Percentiles rank a stretch among this genome's conserved stretches.
Conservation (phyloP, 257 asterid genomes). For the Solanum tacnaense region DNA sequence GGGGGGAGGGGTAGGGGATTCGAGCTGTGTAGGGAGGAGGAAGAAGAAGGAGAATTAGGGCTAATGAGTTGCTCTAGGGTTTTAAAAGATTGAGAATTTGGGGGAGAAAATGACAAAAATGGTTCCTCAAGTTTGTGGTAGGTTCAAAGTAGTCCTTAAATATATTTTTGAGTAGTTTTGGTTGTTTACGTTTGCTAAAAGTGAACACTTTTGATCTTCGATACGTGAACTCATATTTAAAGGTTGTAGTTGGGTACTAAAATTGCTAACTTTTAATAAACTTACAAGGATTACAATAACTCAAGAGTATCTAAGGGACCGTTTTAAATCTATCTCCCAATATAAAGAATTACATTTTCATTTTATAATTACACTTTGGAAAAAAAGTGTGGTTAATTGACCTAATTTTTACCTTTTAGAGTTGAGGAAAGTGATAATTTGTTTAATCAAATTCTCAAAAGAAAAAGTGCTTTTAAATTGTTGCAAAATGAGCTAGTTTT, state of each 20-base stretch:
- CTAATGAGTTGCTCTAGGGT: background rate
- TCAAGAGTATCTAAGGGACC: background rate
- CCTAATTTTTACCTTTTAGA: background rate
- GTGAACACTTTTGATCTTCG: background rate
- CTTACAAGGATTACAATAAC: background rate
- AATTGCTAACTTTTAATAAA: background rate
- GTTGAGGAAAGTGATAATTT: background rate
- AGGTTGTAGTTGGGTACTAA: background rate
- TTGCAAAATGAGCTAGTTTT: background rate
- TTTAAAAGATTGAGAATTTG: background rate
- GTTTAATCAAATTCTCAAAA: background rate
- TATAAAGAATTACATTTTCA: background rate
- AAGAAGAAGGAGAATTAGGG: slow-evolving; percentile 10
- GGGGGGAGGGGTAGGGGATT: background rate
- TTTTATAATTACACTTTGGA: background rate
- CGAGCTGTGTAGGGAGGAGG: background rate
- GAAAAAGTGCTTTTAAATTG: background rate
- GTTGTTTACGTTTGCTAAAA: background rate
- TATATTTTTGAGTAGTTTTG: background rate
- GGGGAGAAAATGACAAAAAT: background rate
- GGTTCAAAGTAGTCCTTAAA: background rate
- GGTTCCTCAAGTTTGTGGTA: background rate
- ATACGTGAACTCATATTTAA: background rate
- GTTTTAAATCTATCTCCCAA: background rate
- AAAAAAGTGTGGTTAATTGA: background rate